These are phyloP conservation scores for Prunus davidiana DNA, from an alignment of 306 rosid species.

Conservation along the genomic window DNA sequence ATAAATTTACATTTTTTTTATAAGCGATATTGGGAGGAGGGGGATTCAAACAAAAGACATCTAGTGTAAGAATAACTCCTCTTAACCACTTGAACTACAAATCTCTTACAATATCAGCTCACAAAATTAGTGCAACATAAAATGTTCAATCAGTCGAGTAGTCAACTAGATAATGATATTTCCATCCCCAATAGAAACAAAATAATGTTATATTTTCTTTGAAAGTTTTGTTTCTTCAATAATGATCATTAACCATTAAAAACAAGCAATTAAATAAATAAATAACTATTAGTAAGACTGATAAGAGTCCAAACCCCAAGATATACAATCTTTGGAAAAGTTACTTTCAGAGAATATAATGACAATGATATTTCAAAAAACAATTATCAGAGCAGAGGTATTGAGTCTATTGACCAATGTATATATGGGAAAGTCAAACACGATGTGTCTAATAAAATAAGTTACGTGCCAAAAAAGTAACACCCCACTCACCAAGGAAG, in stretches of 20 bases:
- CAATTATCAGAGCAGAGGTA: conserved; percentile 11
- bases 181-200: neutral
- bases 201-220: neutral
- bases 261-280: neutral
- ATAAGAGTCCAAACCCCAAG: conserved; percentile 30
- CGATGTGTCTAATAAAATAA: neutral
- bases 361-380: conserved; percentile 13
- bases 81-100: too few relatives aligned
- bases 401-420: conserved; percentile 23
- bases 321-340: conserved; percentile 19
- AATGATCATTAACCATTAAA: conserved; percentile 27
- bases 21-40: too few relatives aligned
- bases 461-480: conserved; percentile 25
- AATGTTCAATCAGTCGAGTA: too few relatives aligned
- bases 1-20: too few relatives aligned
- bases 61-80: accelerated
- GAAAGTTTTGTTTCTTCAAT: conserved; percentile 8
- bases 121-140: too few relatives aligned
- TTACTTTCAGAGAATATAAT: conserved; percentile 33
- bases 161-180: too few relatives aligned
- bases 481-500: conserved; percentile 46
- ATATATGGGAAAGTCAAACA: conserved; percentile 31
- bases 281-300: conserved; percentile 22
- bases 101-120: too few relatives aligned
- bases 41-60: too few relatives aligned